phyloP scores from a whole-genome alignment of 345 rosid species.

The Erucastrum elatum region DNA sequence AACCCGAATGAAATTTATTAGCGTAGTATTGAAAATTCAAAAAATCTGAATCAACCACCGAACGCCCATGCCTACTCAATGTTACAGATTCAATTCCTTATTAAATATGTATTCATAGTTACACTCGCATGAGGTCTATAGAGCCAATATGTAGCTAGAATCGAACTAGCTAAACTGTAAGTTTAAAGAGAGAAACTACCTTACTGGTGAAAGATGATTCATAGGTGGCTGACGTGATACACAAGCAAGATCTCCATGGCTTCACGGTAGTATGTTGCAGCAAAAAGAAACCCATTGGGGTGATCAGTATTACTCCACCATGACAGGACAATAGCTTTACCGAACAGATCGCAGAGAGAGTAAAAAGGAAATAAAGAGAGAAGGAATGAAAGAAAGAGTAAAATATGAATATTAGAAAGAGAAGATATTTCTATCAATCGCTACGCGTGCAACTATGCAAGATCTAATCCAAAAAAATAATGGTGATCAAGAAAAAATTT shows the following conservation, averaged over 20 bases:
- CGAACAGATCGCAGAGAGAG: no score
- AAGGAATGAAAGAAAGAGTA: no score
- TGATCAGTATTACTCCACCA: background rate
- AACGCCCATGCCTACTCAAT: no score
- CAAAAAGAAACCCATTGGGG: conserved; percentile 12
- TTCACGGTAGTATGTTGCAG: conserved; percentile 95
- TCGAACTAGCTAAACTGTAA: background rate
- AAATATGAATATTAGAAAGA: no score
- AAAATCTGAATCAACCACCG: no score
- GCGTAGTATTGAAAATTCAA: no score
- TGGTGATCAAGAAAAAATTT: no score
- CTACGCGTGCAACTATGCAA: no score
- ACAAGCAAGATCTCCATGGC: conserved; percentile 99
- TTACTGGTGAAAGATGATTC: conserved; percentile 98
- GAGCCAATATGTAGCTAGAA: background rate
- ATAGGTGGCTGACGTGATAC: conserved; percentile 46
- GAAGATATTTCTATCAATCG: no score
- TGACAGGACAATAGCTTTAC: background rate
- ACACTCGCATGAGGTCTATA: background rate
- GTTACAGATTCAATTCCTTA: conserved; percentile 96
- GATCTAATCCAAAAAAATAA: no score
- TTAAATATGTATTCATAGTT: conserved; percentile 48
- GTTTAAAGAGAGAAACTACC: conserved; percentile 3
- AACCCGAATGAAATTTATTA: no score
- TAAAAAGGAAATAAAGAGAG: no score